Evolutionary conservation across 768 basidiomycete genomes (phyloP).

Genomic region (Boletus huronensis): DNA sequence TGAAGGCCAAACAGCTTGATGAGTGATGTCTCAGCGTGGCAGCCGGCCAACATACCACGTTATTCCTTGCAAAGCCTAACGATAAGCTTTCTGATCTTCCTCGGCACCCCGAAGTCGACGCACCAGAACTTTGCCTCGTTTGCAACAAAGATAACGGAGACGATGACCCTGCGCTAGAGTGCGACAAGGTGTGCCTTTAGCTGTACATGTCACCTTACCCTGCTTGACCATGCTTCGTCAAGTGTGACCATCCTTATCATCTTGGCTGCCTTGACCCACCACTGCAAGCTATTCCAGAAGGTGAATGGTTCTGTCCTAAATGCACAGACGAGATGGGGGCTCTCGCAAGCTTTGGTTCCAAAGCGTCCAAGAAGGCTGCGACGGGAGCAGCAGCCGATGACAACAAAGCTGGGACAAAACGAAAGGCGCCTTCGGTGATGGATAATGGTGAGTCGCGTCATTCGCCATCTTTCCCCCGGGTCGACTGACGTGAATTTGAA

Average conservation of each 20-base stretch:
- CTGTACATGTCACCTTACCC: background rate
- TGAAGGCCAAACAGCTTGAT: background rate
- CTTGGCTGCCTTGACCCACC: constrained; percentile 78
- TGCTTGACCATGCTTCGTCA: constrained; percentile 4
- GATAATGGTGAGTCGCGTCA: constrained; percentile 34
- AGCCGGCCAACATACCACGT: constrained; percentile 81
- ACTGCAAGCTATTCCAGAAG: constrained; percentile 71
- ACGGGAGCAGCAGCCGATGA: constrained; percentile 6
- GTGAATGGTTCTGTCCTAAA: constrained; percentile 88
- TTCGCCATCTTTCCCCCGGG: background rate
- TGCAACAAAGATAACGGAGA: constrained; percentile 72
- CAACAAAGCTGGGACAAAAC: constrained; percentile 36
- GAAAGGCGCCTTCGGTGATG: constrained; percentile 42
- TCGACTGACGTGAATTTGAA: background rate
- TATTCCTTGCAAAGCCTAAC: constrained; percentile 75
- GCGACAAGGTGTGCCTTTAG: constrained; percentile 68
- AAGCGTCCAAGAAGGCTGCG: constrained; percentile 18
- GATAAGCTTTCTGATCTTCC: constrained; percentile 74
- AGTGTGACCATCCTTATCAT: constrained; percentile 93
- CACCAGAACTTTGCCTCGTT: constrained; percentile 64
- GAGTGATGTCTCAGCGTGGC: constrained; percentile 53
- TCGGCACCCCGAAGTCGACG: constrained; percentile 75
- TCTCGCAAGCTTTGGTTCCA: constrained; percentile 22
- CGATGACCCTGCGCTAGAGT: constrained; percentile 74
- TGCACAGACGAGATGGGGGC: constrained; percentile 61